Base-by-base conservation (phyloP, 257 asterid species). In the Ehretia macrophylla region DNA sequence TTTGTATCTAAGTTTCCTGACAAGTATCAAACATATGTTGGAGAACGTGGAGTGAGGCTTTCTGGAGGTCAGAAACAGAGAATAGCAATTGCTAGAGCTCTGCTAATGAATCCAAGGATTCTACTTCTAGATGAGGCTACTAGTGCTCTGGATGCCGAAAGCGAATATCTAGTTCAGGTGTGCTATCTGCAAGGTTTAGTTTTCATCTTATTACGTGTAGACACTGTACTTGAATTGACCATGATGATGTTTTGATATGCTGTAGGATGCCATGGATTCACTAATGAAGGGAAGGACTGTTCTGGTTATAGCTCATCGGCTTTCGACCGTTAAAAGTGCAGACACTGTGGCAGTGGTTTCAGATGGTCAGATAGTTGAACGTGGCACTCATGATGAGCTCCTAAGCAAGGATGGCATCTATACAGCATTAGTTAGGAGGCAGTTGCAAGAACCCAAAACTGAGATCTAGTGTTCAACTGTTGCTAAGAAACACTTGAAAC, bases 1-100 rank as follows among this genome's bases (percentile, higher is more conserved):
- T 90, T 90, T 71, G 56, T 86, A 12, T 69, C 76, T 59, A 77
- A 76, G 45, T 86, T 84, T 57, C 77, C 84, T 13, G 97, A 86
- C 0, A 85, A 86, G 71, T 86, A 82, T 72, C 64, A 83, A 71
- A 84, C 94, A 0, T 51, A 62, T 5, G 92, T 86, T 9, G 95
- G 97, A 61, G 97, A 84, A 59, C 94, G 94, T 22, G 97, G 95
- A 37, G 69, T 89, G 50, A 77, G 92, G 72, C 91, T 86, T 37
- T 89, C 95, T 4, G 97, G 97, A 14, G 97, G 94, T 57, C 97
- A 89, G 74, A 89, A 89, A 69, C 96, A 86, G 72, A 80, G 94
- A 69, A 77, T 90, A 51, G 95, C 97, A 51, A 82, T 90, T 56
- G 95, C 95, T 51, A 81, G 95, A 81, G 95, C 95, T 56, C 73